A percentile compares a stretch with the other conserved stretches of the same genome.
Conservation (phyloP, 768 basidiomycete genomes). For the Ramaria sp. region DNA sequence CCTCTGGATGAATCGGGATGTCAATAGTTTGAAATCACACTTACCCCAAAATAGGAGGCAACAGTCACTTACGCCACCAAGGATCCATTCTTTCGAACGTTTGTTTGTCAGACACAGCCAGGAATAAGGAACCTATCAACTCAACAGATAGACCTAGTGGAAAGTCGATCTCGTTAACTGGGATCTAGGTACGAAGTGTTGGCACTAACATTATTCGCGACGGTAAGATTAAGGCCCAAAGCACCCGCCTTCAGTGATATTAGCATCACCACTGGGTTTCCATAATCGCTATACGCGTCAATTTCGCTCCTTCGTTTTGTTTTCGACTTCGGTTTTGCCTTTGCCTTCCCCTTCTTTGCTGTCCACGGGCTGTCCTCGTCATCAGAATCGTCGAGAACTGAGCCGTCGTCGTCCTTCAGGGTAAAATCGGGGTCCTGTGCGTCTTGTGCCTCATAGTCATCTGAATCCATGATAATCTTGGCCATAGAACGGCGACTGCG, state of each 20-base stretch:
- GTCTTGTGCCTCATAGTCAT: not conserved
- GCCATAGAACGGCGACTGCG: slow-evolving; percentile 6
- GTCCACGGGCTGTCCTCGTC: slow-evolving; percentile 26
- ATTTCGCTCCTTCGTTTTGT: slow-evolving; percentile 8
- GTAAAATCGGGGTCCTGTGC: slow-evolving; percentile 17
- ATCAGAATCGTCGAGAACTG: slow-evolving; percentile 16
- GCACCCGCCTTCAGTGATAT: slow-evolving; percentile 81
- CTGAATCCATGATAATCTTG: not conserved
- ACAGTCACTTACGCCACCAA: slow-evolving; percentile 23
- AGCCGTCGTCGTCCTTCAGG: slow-evolving; percentile 13
- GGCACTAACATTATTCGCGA: slow-evolving; percentile 61
- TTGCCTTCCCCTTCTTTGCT: slow-evolving; percentile 30
- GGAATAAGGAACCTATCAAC: slow-evolving; percentile 1
- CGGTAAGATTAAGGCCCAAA: slow-evolving; percentile 79
- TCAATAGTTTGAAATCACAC: not conserved
- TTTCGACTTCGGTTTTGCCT: slow-evolving; percentile 10
- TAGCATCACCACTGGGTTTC: slow-evolving; percentile 71
- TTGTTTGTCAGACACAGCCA: not conserved
- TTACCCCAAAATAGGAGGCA: not conserved
- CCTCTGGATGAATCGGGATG: slow-evolving; percentile 26
- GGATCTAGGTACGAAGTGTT: not conserved
- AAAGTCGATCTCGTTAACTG: not conserved
- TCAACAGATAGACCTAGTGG: slow-evolving; percentile 43
- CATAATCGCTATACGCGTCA: slow-evolving; percentile 16
- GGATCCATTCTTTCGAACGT: slow-evolving; percentile 61